Conservation (phyloP, 1,284 basidiomycete species). For the Microstroma glucosiphilum region DNA sequence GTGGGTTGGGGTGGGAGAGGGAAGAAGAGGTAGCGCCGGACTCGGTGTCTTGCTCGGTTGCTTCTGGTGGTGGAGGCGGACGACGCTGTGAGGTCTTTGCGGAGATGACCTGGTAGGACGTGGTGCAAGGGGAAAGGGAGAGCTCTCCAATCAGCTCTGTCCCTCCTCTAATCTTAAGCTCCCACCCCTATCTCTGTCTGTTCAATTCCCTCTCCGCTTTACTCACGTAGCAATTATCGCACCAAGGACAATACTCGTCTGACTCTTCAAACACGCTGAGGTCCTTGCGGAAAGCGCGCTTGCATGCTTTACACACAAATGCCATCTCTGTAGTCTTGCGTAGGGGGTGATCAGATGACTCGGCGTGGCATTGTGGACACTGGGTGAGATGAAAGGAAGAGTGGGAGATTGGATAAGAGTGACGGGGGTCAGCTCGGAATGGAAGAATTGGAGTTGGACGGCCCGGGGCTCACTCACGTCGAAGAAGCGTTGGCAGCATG, state of each 20-base stretch:
- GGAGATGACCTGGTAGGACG: slow-evolving; percentile 69
- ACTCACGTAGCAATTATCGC: slow-evolving; percentile 92
- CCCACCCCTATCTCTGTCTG: background rate
- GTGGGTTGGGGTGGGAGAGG: no score
- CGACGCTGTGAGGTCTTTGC: slow-evolving; percentile 75
- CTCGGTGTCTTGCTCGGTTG: slow-evolving; percentile 52
- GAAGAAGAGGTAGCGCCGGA: no score
- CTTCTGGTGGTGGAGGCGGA: slow-evolving; percentile 76
- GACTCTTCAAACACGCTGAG: slow-evolving; percentile 84
- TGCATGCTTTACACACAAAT: slow-evolving; percentile 96
- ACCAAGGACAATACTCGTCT: slow-evolving; percentile 96
- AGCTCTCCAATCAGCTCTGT: background rate
- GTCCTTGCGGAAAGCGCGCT: slow-evolving; percentile 92
- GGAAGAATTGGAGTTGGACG: background rate
- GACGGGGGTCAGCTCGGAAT: background rate
- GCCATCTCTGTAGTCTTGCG: slow-evolving; percentile 78
- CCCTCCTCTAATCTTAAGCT: background rate
- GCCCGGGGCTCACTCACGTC: slow-evolving; percentile 31
- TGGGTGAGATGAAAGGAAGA: slow-evolving; percentile 25
- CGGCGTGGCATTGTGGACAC: slow-evolving; percentile 87
- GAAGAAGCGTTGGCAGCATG: slow-evolving; percentile 49
- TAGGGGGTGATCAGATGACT: slow-evolving; percentile 68
- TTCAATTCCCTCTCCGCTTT: background rate
- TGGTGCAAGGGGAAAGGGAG: background rate
- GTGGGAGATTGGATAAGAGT: background rate